Conservation (phyloP, 1,139 yeast species). For the Nakaseomyces glabratus region DNA sequence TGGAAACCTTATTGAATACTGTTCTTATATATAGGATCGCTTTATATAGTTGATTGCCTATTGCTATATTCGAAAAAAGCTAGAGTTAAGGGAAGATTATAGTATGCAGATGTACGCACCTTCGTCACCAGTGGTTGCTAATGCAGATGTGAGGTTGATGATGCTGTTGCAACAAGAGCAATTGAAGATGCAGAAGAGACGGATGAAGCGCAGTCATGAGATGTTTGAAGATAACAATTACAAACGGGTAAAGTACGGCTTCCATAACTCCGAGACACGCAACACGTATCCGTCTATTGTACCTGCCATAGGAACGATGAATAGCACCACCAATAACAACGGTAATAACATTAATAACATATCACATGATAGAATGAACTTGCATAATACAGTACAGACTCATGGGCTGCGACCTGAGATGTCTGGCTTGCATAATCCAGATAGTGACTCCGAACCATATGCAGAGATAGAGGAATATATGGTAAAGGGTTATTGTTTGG, state of each 20-base stretch:
- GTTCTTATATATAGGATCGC: no score
- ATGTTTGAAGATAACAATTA: background rate
- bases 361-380: background rate
- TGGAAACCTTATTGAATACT: no score
- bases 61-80: no score
- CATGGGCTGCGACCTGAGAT: background rate
- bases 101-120: no score
- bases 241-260: background rate
- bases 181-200: constrained; percentile 3
- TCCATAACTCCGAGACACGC: background rate
- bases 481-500: constrained; percentile 5
- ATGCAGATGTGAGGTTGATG: constrained; percentile 1
- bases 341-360: background rate
- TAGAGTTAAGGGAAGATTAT: no score
- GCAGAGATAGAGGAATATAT: constrained; percentile 5
- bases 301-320: no score
- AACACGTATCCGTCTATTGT: no score
- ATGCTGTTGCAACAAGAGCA: constrained; percentile 5
- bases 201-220: constrained; percentile 1
- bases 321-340: no score
- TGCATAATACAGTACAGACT: background rate
- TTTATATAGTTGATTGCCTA: no score
- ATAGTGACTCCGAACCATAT: constrained; percentile 2
- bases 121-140: constrained; percentile 3
- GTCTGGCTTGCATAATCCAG: background rate